Percentiles rank a stretch among this genome's conserved stretches.
These are phyloP conservation scores for Articulospora tetracladia DNA, from an alignment of 495 filamentous ascomycete genomes.

Conservation along the genomic window DNA sequence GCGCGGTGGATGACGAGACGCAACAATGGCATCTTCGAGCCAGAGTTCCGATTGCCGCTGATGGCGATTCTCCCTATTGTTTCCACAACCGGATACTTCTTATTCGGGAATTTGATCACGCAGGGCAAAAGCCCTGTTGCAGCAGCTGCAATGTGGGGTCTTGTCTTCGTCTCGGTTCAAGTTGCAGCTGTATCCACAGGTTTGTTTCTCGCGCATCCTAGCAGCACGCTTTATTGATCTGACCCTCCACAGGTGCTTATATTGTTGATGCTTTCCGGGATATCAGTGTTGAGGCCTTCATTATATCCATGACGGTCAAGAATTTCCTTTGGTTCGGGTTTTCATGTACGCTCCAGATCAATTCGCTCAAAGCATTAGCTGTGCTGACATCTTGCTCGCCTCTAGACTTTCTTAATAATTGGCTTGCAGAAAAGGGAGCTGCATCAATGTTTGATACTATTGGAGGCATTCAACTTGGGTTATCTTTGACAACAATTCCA, in stretches of 20 bases:
- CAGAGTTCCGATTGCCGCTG: conserved; percentile 43
- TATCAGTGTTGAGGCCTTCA: conserved; percentile 39
- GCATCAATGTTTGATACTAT: conserved; percentile 37
- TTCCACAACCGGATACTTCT: conserved; percentile 41
- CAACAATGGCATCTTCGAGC: too few relatives aligned
- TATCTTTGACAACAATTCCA: conserved; percentile 35
- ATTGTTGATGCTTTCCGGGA: conserved; percentile 39
- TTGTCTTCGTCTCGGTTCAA: too few relatives aligned
- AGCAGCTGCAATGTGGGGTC: conserved; percentile 22
- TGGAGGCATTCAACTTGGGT: conserved; percentile 34
- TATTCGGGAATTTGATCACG: too few relatives aligned
- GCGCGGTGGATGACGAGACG: too few relatives aligned
- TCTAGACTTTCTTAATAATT: conserved; percentile 36
- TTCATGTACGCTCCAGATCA: too few relatives aligned
- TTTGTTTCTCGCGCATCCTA: too few relatives aligned
- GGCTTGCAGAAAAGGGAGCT: conserved; percentile 35
- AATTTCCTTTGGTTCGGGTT: conserved; percentile 38
- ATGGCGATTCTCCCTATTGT: conserved; percentile 38
- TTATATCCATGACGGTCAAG: conserved; percentile 39
- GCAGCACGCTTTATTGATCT: too few relatives aligned
- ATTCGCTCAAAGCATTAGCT: too few relatives aligned
- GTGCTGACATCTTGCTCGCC: too few relatives aligned
- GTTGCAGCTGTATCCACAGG: too few relatives aligned
- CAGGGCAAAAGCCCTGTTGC: conserved; percentile 34
- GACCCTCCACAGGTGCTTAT: too few relatives aligned